Base-by-base conservation (phyloP, 768 basidiomycete species). In the Termitomyces sp. region DNA sequence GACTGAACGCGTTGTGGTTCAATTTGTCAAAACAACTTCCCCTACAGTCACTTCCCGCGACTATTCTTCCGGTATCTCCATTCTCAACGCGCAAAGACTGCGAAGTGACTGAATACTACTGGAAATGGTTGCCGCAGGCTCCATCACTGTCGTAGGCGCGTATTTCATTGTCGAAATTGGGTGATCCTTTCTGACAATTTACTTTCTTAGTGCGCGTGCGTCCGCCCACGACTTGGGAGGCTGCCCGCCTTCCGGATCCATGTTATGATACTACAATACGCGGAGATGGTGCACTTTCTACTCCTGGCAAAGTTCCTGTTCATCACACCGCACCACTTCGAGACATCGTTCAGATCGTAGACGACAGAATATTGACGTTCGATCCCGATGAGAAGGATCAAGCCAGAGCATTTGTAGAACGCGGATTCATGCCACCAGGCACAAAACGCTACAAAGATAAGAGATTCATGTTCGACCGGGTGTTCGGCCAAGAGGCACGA, bases 371-470 rank as follows among this genome's bases (percentile, higher is more conserved):
- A 68, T 81, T 98, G 62, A 94, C 93, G 15, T 99, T 98, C 70
- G 97, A 99, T 74, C 95, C 96, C 39, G 90, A 93, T 62, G 94
- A 97, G 75, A 89, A 88, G 73, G 91, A 96, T 76, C 84, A 79
- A 63, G 83, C 90, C 32, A 82, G 82, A 42, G 85, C 92, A 1
- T 94, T 96, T 72, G 81, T 91, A 62, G 91, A 94, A 71, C 84
- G 91, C 16, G 92, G 93, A 8, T 93, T 93, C 68, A 68, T 92
- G 67, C 91, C 91, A 40, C 91, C 91, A 0, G 89, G 93, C 49
- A 92, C 91, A 46, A 95, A 94, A 72, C 85, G 96, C 64, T 96
- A 96, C 80, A 98, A 98, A 74, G 95, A 98, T 76, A 90, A 90
- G 71, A 84, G 96, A 65, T 99, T 97, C 77, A 94, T 96, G 83